These are phyloP conservation scores for Suhomyces pyralidae DNA, from an alignment of 805 yeast genomes.

Conservation along the genomic window DNA sequence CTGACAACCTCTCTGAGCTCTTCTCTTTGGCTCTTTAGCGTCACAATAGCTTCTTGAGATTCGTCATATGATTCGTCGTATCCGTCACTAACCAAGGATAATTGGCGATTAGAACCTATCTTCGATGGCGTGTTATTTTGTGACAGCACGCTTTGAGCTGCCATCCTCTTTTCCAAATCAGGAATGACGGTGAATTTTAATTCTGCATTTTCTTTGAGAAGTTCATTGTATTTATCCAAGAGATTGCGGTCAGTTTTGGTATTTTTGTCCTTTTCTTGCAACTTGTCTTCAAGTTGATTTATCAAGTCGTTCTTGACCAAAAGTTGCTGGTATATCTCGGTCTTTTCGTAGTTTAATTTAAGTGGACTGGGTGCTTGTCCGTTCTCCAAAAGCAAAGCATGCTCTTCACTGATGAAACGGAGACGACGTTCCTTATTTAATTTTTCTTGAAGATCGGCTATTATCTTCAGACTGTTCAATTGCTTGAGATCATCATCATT, in stretches of 20 bases:
- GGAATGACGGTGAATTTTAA: slow-evolving; percentile 46
- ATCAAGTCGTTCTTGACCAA: slow-evolving; percentile 47
- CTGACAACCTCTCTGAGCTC: slow-evolving; percentile 40
- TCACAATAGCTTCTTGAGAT: slow-evolving; percentile 9
- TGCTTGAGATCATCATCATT: slow-evolving; percentile 18
- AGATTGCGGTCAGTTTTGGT: slow-evolving; percentile 30
- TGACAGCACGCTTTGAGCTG: background rate
- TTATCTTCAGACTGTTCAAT: slow-evolving; percentile 24
- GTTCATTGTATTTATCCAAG: slow-evolving; percentile 36
- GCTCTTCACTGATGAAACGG: slow-evolving; percentile 70
- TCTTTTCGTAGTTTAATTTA: slow-evolving; percentile 55
- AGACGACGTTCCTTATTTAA: slow-evolving; percentile 63
- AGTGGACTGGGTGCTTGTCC: slow-evolving; percentile 52
- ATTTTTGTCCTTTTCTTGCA: slow-evolving; percentile 33
- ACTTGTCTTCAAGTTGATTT: slow-evolving; percentile 45
- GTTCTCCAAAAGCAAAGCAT: slow-evolving; percentile 53
- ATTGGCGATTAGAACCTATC: slow-evolving; percentile 3
- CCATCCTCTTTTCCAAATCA: slow-evolving; percentile 37
- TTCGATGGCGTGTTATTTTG: background rate
- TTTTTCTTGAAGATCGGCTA: slow-evolving; percentile 53
- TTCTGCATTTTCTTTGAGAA: slow-evolving; percentile 40
- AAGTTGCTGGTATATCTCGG: slow-evolving; percentile 48
- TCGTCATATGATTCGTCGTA: slow-evolving; percentile 10
- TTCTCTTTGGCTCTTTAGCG: slow-evolving; percentile 32
- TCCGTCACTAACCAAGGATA: slow-evolving; percentile 6